A percentile compares a stretch with the other conserved stretches of the same genome.
These are phyloP conservation scores for Thymus quinquecostatus DNA, from an alignment of 257 asterid species.

Conservation along the genomic window DNA sequence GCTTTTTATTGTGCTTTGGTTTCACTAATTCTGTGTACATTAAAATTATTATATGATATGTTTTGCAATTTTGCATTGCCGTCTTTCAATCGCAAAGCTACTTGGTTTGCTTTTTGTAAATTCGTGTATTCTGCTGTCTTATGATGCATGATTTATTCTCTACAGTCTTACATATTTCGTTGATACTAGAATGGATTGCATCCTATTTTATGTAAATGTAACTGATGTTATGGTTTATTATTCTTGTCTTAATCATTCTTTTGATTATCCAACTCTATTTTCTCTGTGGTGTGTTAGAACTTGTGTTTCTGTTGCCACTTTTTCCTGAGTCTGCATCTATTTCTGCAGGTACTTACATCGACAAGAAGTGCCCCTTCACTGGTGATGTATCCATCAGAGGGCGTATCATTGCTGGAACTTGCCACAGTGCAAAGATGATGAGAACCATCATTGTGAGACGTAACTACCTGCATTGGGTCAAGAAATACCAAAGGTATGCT, in stretches of 20 bases:
- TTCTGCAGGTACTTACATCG: conserved; percentile 65
- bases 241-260: too few species aligned
- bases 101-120: background rate
- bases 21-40: too few species aligned
- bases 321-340: background rate
- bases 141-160: background rate
- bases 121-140: background rate
- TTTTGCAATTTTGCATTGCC: too few species aligned
- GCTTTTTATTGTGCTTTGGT: too few species aligned
- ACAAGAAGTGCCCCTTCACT: conserved; percentile 86
- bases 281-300: too few species aligned
- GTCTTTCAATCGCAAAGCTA: background rate
- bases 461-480: conserved; percentile 76
- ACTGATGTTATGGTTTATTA: too few species aligned
- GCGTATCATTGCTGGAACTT: conserved; percentile 80
- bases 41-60: too few species aligned
- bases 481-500: conserved; percentile 70
- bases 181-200: background rate
- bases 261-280: too few species aligned
- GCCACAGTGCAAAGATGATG: conserved; percentile 91
- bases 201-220: too few species aligned
- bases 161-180: background rate
- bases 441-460: conserved; percentile 75
- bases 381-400: conserved; percentile 86
- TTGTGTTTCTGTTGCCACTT: background rate